These are phyloP conservation scores for Polyrhizophydium stewartii DNA, from an alignment of 371 early-diverging fungal genomes.

Conservation along the genomic window DNA sequence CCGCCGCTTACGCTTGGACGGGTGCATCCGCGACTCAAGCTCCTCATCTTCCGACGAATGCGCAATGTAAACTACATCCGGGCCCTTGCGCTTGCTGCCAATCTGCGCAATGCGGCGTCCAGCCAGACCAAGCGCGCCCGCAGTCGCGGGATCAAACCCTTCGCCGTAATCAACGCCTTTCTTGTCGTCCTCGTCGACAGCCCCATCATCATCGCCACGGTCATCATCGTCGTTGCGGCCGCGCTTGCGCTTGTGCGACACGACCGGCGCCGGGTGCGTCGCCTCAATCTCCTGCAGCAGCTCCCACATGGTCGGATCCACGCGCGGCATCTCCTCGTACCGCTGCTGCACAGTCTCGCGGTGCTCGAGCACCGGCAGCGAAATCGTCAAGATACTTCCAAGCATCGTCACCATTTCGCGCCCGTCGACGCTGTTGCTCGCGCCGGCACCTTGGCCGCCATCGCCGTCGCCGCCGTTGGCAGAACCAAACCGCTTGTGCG, in stretches of 20 bases:
- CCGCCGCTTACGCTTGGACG: neutral
- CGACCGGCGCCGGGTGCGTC: neutral
- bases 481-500: neutral
- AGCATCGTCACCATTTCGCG: conserved; percentile 20
- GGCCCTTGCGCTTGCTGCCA: too few relatives aligned
- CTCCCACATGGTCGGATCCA: neutral
- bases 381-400: conserved; percentile 25
- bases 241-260: neutral
- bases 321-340: conserved; percentile 1
- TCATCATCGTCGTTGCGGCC: neutral
- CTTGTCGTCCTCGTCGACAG: too few relatives aligned
- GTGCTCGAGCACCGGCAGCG: conserved; percentile 13
- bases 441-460: neutral
- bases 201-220: too few relatives aligned
- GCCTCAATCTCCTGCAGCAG: neutral
- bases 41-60: neutral
- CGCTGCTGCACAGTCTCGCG: conserved; percentile 16
- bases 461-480: neutral
- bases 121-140: neutral
- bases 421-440: neutral
- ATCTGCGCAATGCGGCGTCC: too few relatives aligned
- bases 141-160: too few relatives aligned
- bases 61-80: neutral
- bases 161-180: too few relatives aligned
- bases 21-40: neutral